These are phyloP conservation scores for Pseudopediastrum boryanum DNA, from an alignment of 139 green algal species.

Conservation along the genomic window DNA sequence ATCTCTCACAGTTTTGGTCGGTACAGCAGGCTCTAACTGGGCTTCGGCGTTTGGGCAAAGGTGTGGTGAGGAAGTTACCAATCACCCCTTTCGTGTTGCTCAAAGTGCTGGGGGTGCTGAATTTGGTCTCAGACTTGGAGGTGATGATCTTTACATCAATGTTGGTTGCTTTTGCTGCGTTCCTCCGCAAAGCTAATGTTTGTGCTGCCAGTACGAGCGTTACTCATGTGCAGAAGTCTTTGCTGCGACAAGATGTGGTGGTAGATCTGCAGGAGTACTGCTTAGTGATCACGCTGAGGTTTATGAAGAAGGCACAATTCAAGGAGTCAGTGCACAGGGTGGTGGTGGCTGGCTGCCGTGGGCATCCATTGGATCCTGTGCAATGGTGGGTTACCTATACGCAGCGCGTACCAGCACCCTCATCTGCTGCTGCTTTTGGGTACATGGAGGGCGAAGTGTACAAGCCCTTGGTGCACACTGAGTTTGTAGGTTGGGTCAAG, in stretches of 20 bases:
- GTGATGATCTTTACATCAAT: background rate
- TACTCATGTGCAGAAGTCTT: background rate
- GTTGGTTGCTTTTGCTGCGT: background rate
- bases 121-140: background rate
- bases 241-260: background rate
- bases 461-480: constrained; percentile 4
- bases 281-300: background rate
- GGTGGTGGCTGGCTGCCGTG: background rate
- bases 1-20: background rate
- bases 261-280: background rate
- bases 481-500: constrained; percentile 7
- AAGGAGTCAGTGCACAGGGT: too few species aligned
- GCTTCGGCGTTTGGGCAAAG: background rate
- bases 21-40: background rate
- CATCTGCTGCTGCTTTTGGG: background rate
- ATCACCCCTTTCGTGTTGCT: constrained; percentile 4
- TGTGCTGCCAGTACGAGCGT: background rate
- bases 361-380: background rate
- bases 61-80: background rate
- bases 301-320: too few species aligned
- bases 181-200: constrained; percentile 11
- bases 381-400: background rate
- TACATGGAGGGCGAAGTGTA: background rate
- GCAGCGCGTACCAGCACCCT: background rate
- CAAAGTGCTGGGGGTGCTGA: background rate